A percentile compares a stretch with the other conserved stretches of the same genome.
phyloP scores from a whole-genome alignment of 768 basidiomycete species.

The Exsudoporus frostii region DNA sequence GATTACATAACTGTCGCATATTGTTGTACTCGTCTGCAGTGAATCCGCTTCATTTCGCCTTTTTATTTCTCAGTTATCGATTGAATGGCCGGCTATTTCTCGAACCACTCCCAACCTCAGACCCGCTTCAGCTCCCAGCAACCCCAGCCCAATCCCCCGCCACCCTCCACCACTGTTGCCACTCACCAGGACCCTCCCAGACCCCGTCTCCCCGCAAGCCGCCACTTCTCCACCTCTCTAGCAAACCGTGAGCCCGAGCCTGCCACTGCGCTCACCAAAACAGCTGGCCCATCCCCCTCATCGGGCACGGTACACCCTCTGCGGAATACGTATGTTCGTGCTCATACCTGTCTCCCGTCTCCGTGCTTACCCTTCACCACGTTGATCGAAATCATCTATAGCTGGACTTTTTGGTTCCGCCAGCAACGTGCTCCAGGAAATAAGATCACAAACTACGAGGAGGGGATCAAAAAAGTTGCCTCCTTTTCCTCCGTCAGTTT shows the following conservation, averaged over 20 bases:
- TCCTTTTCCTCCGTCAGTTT: slow-evolving; percentile 78
- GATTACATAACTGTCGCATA: slow-evolving; percentile 22
- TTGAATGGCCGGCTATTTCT: slow-evolving; percentile 73
- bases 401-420: slow-evolving; percentile 92
- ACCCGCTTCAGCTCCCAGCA: slow-evolving; percentile 65
- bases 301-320: slow-evolving; percentile 62
- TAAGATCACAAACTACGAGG: slow-evolving; percentile 88
- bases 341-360: slow-evolving; percentile 15
- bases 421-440: slow-evolving; percentile 88
- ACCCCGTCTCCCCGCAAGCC: slow-evolving; percentile 56
- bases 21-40: slow-evolving; percentile 2
- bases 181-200: slow-evolving; percentile 29
- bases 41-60: neutral
- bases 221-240: slow-evolving; percentile 70
- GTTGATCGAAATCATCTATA: slow-evolving; percentile 32
- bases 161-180: neutral
- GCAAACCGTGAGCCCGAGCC: slow-evolving; percentile 36
- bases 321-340: slow-evolving; percentile 80
- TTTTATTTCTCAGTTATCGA: slow-evolving; percentile 31
- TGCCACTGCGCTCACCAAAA: slow-evolving; percentile 44
- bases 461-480: slow-evolving; percentile 90
- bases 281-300: slow-evolving; percentile 18
- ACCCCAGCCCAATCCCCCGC: slow-evolving; percentile 20
- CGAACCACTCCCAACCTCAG: slow-evolving; percentile 68
- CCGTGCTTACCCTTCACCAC: slow-evolving; percentile 15